phyloP scores from a whole-genome alignment of 164 flowering plant genomes.

The Protea cynaroides region DNA sequence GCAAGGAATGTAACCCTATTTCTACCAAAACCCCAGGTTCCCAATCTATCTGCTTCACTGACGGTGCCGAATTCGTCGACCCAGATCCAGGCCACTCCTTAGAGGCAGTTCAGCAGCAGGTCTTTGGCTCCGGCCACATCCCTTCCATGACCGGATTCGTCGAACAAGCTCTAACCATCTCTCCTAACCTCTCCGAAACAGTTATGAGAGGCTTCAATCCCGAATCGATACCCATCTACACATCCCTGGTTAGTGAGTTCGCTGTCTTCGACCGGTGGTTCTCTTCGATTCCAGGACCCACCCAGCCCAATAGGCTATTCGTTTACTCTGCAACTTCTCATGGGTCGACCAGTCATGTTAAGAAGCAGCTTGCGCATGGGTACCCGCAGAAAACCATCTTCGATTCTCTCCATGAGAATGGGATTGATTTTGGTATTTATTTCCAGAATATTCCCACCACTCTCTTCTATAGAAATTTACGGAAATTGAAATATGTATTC shows the following conservation, averaged over 20 bases:
- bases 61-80: constrained; percentile 69
- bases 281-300: background rate
- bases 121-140: constrained; percentile 46
- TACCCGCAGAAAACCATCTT: constrained; percentile 88
- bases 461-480: constrained; percentile 70
- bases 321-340: constrained; percentile 90
- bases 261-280: constrained; percentile 26
- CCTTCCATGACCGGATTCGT: constrained; percentile 83
- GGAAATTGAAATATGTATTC: constrained; percentile 69
- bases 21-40: constrained; percentile 28
- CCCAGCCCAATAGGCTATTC: constrained; percentile 30
- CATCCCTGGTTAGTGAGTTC: constrained; percentile 56
- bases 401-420: constrained; percentile 70
- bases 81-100: constrained; percentile 88
- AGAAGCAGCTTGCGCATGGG: constrained; percentile 60
- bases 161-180: constrained; percentile 62
- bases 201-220: constrained; percentile 90
- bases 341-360: constrained; percentile 76
- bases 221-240: constrained; percentile 59
- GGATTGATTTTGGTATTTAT: constrained; percentile 62
- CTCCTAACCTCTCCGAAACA: constrained; percentile 44
- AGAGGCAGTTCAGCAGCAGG: constrained; percentile 52
- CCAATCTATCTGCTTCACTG: constrained; percentile 47
- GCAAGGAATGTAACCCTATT: constrained; percentile 54
- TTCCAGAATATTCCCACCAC: constrained; percentile 73